Conservation (phyloP, 306 rosid genomes). For the Medicago arabica region DNA sequence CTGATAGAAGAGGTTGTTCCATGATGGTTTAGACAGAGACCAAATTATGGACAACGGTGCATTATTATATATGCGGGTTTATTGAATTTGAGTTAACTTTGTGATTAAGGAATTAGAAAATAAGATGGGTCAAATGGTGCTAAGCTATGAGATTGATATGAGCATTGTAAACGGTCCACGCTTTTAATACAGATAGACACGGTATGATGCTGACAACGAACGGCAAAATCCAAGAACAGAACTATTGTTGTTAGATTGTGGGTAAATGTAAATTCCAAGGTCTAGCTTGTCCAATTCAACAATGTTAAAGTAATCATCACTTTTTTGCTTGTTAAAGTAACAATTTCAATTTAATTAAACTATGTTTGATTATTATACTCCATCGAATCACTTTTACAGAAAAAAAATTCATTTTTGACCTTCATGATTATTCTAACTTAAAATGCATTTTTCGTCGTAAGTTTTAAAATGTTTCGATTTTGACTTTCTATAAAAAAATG, state of each 20-base stretch:
- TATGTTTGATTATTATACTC: no score
- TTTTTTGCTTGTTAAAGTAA: no score
- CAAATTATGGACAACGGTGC: background rate
- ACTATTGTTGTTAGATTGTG: background rate
- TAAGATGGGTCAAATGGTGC: conserved; percentile 25
- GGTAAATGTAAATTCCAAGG: background rate
- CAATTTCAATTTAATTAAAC: no score
- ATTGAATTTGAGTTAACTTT: conserved; percentile 29
- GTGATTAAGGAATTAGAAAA: conserved; percentile 47
- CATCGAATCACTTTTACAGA: no score
- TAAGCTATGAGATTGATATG: background rate
- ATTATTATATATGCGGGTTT: conserved; percentile 35
- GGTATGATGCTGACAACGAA: conserved; percentile 12
- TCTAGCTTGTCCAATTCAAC: no score
- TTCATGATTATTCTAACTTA: no score
- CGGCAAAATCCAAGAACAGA: conserved; percentile 1
- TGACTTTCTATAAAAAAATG: no score
- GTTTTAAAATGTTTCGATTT: no score
- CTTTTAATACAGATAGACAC: conserved; percentile 22
- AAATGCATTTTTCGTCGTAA: no score
- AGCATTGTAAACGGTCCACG: conserved; percentile 26
- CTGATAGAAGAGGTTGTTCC: conserved; percentile 81
- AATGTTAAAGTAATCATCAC: no score
- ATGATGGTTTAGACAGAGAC: conserved; percentile 36
- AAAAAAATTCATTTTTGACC: no score